Evolutionary conservation across 2,329 filamentous ascomycete genomes (phyloP).

Genomic region (Pseudocercospora crystallina): DNA sequence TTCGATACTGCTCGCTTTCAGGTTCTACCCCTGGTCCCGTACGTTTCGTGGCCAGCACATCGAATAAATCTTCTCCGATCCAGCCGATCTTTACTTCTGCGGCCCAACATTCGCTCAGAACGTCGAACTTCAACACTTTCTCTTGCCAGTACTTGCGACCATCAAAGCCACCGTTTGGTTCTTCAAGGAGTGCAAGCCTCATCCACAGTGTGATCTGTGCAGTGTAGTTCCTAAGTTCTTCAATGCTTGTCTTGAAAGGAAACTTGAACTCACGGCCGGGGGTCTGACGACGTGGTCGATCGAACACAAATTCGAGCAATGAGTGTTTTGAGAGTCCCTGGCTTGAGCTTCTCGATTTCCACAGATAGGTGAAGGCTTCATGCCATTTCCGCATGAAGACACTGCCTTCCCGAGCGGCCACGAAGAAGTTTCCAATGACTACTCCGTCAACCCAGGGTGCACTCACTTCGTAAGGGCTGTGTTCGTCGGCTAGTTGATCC

Average conservation of each 20-base stretch:
- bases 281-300: too few relatives aligned
- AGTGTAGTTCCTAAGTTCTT: slow-evolving; percentile 13
- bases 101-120: slow-evolving; percentile 9
- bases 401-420: slow-evolving; percentile 45
- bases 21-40: slow-evolving; percentile 2
- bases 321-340: too few relatives aligned
- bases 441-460: slow-evolving; percentile 30
- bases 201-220: slow-evolving; percentile 10
- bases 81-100: slow-evolving; percentile 10
- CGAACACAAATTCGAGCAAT: too few relatives aligned
- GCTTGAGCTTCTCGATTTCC: too few relatives aligned
- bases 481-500: slow-evolving; percentile 40
- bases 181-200: slow-evolving; percentile 11
- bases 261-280: too few relatives aligned
- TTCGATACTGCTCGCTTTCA: background rate
- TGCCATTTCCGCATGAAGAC: slow-evolving; percentile 32
- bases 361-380: slow-evolving; percentile 21
- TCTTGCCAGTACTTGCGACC: slow-evolving; percentile 12
- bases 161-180: slow-evolving; percentile 11
- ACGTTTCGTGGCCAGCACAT: background rate
- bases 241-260: too few relatives aligned
- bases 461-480: slow-evolving; percentile 35
- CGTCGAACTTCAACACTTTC: slow-evolving; percentile 13
- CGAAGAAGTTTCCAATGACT: slow-evolving; percentile 44
- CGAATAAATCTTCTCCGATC: slow-evolving; percentile 4